Percentiles rank a stretch among this genome's conserved stretches.
These are phyloP conservation scores for Microdochium trichocladiopsis DNA, from an alignment of 2,329 filamentous ascomycete species.

Conservation along the genomic window DNA sequence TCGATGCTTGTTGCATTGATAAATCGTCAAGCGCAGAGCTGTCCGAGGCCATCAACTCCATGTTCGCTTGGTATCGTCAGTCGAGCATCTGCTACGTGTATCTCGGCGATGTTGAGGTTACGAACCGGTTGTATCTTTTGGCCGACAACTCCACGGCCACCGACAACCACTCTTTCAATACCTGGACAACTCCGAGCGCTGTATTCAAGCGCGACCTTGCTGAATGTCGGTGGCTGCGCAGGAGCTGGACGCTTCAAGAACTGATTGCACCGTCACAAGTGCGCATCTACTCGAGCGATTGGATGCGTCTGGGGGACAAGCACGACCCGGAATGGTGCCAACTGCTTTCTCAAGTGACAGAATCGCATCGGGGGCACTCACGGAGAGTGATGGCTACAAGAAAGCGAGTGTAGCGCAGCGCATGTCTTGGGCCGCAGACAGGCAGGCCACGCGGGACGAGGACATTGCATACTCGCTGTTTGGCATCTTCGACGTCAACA, in stretches of 20 bases:
- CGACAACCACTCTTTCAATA: background rate
- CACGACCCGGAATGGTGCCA: background rate
- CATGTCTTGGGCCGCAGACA: constrained; percentile 13
- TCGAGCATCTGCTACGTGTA: background rate
- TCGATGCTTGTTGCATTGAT: too few relatives aligned
- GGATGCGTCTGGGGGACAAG: background rate
- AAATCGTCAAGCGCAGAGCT: background rate
- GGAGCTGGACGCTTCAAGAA: constrained; percentile 2
- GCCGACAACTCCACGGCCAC: background rate
- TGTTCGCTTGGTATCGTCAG: background rate
- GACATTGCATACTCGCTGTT: constrained; percentile 12
- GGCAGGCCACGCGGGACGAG: constrained; percentile 7
- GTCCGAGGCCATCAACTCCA: background rate
- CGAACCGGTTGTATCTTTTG: too few relatives aligned
- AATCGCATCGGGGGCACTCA: background rate
- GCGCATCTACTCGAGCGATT: background rate
- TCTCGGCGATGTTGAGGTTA: background rate
- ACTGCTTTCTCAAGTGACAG: background rate
- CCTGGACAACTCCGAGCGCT: background rate
- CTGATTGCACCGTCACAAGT: background rate
- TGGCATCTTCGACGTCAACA: constrained; percentile 13
- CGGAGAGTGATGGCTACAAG: background rate
- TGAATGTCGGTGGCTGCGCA: background rate
- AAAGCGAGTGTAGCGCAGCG: constrained; percentile 5
- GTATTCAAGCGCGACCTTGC: background rate